Evolutionary conservation across 1,284 basidiomycete genomes (phyloP).

Genomic region (Apiotrichum gracile): DNA sequence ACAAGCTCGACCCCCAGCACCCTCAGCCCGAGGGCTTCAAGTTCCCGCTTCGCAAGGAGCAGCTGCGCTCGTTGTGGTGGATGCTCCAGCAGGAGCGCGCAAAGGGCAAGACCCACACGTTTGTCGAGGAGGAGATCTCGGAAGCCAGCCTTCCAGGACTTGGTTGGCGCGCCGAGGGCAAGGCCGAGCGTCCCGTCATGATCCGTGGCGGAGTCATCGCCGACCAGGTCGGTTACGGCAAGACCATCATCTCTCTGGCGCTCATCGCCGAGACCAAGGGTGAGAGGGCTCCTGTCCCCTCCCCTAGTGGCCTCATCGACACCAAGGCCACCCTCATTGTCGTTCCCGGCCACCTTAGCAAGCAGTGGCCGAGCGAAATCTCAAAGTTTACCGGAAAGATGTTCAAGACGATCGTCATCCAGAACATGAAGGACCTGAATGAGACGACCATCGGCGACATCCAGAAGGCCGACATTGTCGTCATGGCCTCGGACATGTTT

Average conservation of each 20-base stretch:
- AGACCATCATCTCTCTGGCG: slow-evolving; percentile 89
- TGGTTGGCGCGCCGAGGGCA: slow-evolving; percentile 88
- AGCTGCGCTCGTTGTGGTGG: slow-evolving; percentile 85
- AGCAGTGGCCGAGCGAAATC: slow-evolving; percentile 85
- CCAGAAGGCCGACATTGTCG: slow-evolving; percentile 75
- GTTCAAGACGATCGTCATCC: slow-evolving; percentile 54
- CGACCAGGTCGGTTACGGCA: slow-evolving; percentile 93
- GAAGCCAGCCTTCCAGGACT: slow-evolving; percentile 79
- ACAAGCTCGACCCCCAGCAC: slow-evolving; percentile 68
- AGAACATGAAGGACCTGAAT: slow-evolving; percentile 68
- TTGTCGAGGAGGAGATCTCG: slow-evolving; percentile 88
- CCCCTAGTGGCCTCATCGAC: slow-evolving; percentile 48
- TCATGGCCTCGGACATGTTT: slow-evolving; percentile 81
- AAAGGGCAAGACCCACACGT: slow-evolving; percentile 58
- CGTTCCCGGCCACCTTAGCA: slow-evolving; percentile 82
- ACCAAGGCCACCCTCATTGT: slow-evolving; percentile 78
- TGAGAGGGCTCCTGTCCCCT: slow-evolving; percentile 52
- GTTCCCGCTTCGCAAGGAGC: slow-evolving; percentile 68
- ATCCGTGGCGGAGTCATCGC: slow-evolving; percentile 88
- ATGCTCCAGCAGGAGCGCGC: slow-evolving; percentile 76
- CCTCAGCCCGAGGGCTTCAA: slow-evolving; percentile 70
- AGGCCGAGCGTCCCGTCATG: slow-evolving; percentile 67
- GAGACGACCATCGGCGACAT: slow-evolving; percentile 67
- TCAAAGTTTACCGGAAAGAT: slow-evolving; percentile 66
- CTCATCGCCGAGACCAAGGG: slow-evolving; percentile 61